These are phyloP conservation scores for Apiospora rasikravindrae DNA, from an alignment of 2,329 filamentous ascomycete species.

Conservation along the genomic window DNA sequence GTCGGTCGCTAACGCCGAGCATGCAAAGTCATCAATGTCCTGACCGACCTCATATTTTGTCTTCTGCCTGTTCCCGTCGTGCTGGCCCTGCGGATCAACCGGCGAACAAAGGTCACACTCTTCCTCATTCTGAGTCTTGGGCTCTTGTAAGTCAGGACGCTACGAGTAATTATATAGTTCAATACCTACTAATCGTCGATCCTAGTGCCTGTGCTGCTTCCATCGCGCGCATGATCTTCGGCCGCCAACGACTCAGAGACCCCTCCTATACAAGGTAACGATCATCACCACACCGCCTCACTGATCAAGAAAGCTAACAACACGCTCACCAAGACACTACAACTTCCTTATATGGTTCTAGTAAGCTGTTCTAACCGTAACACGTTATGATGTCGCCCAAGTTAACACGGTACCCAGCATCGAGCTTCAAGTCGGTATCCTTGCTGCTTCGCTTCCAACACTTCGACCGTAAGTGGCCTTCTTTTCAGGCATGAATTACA, in stretches of 20 bases:
- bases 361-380: neutral
- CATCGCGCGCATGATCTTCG: neutral
- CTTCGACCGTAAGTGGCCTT: constrained; percentile 20
- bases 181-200: neutral
- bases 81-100: neutral
- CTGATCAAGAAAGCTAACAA: neutral
- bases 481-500: too few relatives aligned
- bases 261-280: neutral
- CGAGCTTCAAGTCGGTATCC: constrained; percentile 19
- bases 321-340: neutral
- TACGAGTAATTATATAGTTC: neutral
- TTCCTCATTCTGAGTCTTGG: neutral
- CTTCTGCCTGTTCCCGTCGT: neutral
- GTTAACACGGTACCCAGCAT: neutral
- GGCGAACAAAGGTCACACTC: neutral
- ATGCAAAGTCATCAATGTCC: neutral
- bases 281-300: neutral
- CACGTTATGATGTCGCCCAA: too few relatives aligned
- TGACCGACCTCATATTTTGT: neutral
- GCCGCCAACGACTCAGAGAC: constrained; percentile 9
- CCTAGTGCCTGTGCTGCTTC: neutral
- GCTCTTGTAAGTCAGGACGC: neutral
- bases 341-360: neutral
- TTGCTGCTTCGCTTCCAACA: constrained; percentile 17
- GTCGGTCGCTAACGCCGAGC: too few relatives aligned